These are phyloP conservation scores for Debaryomycetaceae sp. DNA, from an alignment of 1,139 yeast species.

Conservation along the genomic window DNA sequence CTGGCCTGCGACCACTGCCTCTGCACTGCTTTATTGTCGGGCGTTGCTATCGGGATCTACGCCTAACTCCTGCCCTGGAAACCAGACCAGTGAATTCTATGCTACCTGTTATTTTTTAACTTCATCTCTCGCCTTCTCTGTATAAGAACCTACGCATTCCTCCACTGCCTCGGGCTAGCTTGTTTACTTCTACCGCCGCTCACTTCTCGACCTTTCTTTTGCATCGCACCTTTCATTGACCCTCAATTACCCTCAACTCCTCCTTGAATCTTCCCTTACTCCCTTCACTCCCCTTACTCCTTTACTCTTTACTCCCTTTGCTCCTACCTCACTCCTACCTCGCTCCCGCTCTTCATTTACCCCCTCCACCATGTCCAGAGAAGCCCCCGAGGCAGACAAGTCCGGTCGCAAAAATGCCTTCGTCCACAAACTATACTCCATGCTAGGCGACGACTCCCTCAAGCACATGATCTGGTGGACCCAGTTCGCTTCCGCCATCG, in stretches of 20 bases:
- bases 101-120: no score
- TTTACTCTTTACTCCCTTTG: neutral
- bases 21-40: no score
- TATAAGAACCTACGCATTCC: conserved; percentile 3
- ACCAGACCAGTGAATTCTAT: no score
- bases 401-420: conserved; percentile 38
- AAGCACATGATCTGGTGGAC: conserved; percentile 60
- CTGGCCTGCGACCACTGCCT: no score
- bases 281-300: neutral
- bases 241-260: neutral
- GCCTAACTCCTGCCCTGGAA: no score
- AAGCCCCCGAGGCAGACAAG: neutral
- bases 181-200: neutral
- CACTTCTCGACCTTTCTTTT: neutral
- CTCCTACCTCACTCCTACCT: neutral
- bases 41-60: no score
- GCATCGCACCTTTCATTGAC: neutral
- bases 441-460: conserved; percentile 45
- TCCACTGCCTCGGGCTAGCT: neutral
- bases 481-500: neutral
- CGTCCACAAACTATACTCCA: conserved; percentile 50
- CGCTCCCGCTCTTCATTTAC: neutral
- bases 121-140: neutral
- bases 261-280: neutral
- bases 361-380: neutral